These are phyloP conservation scores for Aspergillus sparsus DNA, from an alignment of 495 filamentous ascomycete species.

Conservation along the genomic window DNA sequence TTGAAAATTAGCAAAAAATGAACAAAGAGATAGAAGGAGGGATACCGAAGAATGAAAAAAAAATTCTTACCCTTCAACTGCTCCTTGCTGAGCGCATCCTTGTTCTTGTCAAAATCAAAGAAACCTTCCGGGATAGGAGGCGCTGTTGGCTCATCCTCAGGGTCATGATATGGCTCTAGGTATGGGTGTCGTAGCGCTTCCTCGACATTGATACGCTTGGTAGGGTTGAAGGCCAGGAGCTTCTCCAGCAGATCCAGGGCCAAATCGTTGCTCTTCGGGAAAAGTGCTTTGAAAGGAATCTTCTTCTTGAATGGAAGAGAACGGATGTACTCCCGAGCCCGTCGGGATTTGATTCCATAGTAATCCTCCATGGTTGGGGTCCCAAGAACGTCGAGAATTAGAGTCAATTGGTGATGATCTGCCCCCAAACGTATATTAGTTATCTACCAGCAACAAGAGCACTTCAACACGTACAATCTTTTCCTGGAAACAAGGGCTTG, in stretches of 20 bases:
- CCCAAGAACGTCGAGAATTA: constrained; percentile 96
- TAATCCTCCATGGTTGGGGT: constrained; percentile 99
- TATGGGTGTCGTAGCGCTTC: constrained; percentile 97
- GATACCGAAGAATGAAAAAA: not conserved
- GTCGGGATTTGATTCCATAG: constrained; percentile 98
- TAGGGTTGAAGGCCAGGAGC: constrained; percentile 95
- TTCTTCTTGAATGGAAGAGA: constrained; percentile 99
- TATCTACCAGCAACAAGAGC: not conserved
- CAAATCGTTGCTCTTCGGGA: constrained; percentile 93
- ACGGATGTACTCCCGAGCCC: constrained; percentile 97
- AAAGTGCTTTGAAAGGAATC: constrained; percentile 94
- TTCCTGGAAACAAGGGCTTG: constrained; percentile 97
- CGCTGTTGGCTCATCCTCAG: constrained; percentile 97
- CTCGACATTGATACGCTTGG: constrained; percentile 97
- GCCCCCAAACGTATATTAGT: constrained; percentile 16
- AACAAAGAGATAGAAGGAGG: not conserved
- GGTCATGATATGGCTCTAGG: constrained; percentile 98
- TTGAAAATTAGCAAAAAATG: constrained; percentile 15
- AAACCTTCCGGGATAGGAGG: constrained; percentile 97
- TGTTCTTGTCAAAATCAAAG: constrained; percentile 99
- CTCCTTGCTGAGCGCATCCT: constrained; percentile 98
- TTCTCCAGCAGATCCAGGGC: constrained; percentile 95
- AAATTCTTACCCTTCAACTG: constrained; percentile 78
- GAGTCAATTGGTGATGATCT: constrained; percentile 98
- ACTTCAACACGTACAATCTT: constrained; percentile 76